Evolutionary conservation across 2,329 filamentous ascomycete species (phyloP).

Genomic region (Neurospora crassa): DNA sequence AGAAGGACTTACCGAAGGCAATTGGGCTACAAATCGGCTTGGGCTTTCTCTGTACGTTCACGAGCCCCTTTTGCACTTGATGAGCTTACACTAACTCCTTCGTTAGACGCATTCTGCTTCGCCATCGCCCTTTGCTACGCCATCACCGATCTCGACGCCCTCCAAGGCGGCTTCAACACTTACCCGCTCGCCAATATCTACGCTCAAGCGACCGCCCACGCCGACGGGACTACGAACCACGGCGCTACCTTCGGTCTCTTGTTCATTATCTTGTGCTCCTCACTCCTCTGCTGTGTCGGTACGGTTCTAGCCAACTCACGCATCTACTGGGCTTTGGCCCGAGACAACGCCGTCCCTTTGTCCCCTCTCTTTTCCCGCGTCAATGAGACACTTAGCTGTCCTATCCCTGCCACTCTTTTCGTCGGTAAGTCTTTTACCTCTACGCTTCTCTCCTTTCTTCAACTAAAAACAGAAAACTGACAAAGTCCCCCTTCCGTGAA

Average conservation of each 20-base stretch:
- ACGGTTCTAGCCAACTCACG: conserved; percentile 40
- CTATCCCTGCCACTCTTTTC: conserved; percentile 48
- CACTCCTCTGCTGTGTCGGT: conserved; percentile 37
- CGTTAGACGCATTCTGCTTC: conserved; percentile 44
- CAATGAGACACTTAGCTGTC: conserved; percentile 44
- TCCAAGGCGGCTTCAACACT: conserved; percentile 40
- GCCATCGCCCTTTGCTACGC: conserved; percentile 42
- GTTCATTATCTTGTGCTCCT: conserved; percentile 45
- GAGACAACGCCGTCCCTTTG: conserved; percentile 53
- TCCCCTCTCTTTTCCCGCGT: conserved; percentile 42
- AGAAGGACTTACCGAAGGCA: conserved; percentile 38
- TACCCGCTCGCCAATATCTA: conserved; percentile 59
- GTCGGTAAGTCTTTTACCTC: conserved; percentile 23
- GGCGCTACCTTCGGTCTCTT: conserved; percentile 46
- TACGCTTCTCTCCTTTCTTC: not conserved
- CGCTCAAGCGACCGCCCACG: conserved; percentile 40
- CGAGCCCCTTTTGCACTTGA: not conserved
- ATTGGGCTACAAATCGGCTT: conserved; percentile 40
- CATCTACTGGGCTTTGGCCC: conserved; percentile 43
- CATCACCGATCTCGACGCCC: conserved; percentile 43
- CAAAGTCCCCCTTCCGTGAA: not conserved
- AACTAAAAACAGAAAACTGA: not conserved
- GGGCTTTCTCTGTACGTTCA: conserved; percentile 28
- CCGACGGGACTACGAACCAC: conserved; percentile 33
- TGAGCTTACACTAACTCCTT: conserved; percentile 30